These are phyloP conservation scores for Candida silvicultrix DNA, from an alignment of 805 yeast genomes.

Conservation along the genomic window DNA sequence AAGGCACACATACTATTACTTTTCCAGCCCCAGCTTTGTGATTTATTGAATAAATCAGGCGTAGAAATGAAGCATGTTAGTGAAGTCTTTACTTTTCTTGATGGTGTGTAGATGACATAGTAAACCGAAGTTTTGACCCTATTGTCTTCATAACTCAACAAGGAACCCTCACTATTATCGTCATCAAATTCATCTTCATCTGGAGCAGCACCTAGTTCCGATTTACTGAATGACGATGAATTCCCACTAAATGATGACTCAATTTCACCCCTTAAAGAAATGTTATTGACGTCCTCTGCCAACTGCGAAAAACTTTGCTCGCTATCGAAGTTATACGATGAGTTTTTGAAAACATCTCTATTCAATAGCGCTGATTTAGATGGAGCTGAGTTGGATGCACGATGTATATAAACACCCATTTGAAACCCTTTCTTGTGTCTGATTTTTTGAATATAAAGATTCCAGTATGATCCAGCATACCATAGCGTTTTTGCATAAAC, in stretches of 20 bases:
- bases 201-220: constrained; percentile 2
- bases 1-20: constrained; percentile 47
- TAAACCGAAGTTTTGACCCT: constrained; percentile 40
- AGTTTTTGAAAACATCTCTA: constrained; percentile 27
- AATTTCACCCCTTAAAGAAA: constrained; percentile 5
- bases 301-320: constrained; percentile 5
- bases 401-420: constrained; percentile 50
- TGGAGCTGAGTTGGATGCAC: constrained; percentile 35
- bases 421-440: constrained; percentile 37
- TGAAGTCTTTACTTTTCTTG: constrained; percentile 36
- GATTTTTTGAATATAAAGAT: constrained; percentile 45
- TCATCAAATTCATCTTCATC: constrained; percentile 9
- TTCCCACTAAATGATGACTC: background rate
- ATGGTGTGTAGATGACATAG: constrained; percentile 49
- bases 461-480: constrained; percentile 62
- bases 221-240: background rate
- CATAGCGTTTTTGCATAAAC: constrained; percentile 46
- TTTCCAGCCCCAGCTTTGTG: constrained; percentile 62
- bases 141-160: constrained; percentile 39
- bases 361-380: constrained; percentile 34
- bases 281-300: constrained; percentile 4
- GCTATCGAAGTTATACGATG: background rate
- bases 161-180: constrained; percentile 17
- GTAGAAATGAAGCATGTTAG: constrained; percentile 48
- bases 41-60: constrained; percentile 45